A percentile compares a stretch with the other conserved stretches of the same genome.
These are phyloP conservation scores for Vaccinium vitisidaea DNA, from an alignment of 148 eudicot species.

Conservation along the genomic window DNA sequence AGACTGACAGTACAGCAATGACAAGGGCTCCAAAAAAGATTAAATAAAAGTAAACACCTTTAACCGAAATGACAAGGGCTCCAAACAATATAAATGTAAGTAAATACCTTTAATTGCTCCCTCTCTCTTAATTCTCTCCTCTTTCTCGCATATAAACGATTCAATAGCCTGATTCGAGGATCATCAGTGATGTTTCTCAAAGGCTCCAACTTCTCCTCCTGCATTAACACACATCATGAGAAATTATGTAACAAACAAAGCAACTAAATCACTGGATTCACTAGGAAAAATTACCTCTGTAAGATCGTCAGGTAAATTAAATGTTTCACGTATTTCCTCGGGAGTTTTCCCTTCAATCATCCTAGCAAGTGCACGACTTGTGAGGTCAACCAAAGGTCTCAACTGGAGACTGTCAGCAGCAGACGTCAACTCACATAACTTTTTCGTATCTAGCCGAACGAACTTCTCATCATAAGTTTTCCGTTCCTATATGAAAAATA, in stretches of 20 bases:
- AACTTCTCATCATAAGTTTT: constrained; percentile 71
- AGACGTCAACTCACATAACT: constrained; percentile 62
- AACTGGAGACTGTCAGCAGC: constrained; percentile 79
- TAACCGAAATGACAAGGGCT: background rate
- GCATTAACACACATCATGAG: constrained; percentile 26
- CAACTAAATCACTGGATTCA: constrained; percentile 8
- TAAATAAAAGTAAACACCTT: background rate
- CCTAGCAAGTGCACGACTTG: constrained; percentile 72
- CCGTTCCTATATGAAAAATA: constrained; percentile 45
- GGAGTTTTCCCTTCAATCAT: constrained; percentile 78
- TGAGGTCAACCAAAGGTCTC: constrained; percentile 78
- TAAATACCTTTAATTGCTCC: constrained; percentile 54
- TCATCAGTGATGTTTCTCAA: constrained; percentile 71
- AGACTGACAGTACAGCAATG: background rate
- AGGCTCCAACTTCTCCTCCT: constrained; percentile 92
- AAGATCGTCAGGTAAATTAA: constrained; percentile 78
- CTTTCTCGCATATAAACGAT: constrained; percentile 80
- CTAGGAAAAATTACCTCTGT: constrained; percentile 51
- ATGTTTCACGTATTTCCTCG: constrained; percentile 76
- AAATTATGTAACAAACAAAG: constrained; percentile 8
- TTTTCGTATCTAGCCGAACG: constrained; percentile 56
- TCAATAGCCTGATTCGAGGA: constrained; percentile 72
- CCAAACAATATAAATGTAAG: background rate
- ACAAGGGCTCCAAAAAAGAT: background rate
- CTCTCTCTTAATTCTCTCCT: constrained; percentile 72